Evolutionary conservation across 345 rosid species (phyloP).

Genomic region (Litchi chinensis): DNA sequence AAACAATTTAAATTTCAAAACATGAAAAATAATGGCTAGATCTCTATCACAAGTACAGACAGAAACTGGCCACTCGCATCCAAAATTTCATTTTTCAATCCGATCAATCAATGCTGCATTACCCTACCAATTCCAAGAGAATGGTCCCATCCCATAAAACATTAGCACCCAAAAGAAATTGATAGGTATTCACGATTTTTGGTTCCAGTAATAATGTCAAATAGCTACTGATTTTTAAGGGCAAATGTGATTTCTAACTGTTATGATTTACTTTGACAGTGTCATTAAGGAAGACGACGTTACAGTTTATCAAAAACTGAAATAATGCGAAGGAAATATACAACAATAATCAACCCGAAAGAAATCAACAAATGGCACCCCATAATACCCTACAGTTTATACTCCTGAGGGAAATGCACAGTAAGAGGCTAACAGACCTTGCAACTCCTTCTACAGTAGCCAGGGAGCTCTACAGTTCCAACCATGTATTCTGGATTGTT

Average conservation of each 20-base stretch:
- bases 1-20: too few species aligned
- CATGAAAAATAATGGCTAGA: too few species aligned
- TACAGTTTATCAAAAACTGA: not conserved
- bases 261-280: not conserved
- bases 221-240: not conserved
- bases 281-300: not conserved
- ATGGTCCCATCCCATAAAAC: not conserved
- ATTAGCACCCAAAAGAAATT: not conserved
- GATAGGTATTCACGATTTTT: not conserved
- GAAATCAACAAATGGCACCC: not conserved
- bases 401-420: not conserved
- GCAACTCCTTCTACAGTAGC: conserved; percentile 87
- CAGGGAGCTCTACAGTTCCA: conserved; percentile 76
- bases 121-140: too few species aligned
- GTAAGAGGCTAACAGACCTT: conserved; percentile 60
- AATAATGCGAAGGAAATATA: not conserved
- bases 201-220: not conserved
- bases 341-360: not conserved
- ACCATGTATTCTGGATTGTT: conserved; percentile 88
- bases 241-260: not conserved
- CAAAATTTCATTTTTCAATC: too few species aligned
- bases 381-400: not conserved
- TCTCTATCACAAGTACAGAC: too few species aligned
- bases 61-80: too few species aligned
- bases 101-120: too few species aligned